Evolutionary conservation across 306 rosid genomes (phyloP).

Genomic region (Cucurbita pepo): DNA sequence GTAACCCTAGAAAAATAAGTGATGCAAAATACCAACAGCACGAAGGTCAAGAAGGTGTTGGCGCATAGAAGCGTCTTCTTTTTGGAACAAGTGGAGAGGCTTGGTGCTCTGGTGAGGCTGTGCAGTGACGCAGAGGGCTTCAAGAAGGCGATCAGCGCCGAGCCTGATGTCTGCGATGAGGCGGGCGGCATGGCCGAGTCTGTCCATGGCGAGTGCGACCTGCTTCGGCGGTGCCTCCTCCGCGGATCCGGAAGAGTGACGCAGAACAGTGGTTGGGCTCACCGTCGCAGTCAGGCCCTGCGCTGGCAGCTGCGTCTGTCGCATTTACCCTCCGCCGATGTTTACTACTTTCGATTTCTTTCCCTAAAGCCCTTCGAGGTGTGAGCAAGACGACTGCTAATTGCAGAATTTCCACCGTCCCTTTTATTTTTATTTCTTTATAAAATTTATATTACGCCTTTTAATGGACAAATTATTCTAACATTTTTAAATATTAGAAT

Average conservation of each 20-base stretch:
- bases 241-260: slow-evolving; percentile 22
- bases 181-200: slow-evolving; percentile 72
- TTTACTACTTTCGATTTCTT: neutral
- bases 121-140: slow-evolving; percentile 51
- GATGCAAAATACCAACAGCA: slow-evolving; percentile 34
- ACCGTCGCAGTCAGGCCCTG: slow-evolving; percentile 26
- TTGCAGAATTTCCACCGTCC: neutral
- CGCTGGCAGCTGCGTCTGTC: slow-evolving; percentile 23
- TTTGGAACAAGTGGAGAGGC: slow-evolving; percentile 51
- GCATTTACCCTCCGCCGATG: slow-evolving; percentile 5
- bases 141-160: slow-evolving; percentile 83
- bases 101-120: slow-evolving; percentile 66
- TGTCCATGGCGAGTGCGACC: slow-evolving; percentile 77
- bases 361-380: neutral
- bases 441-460: neutral
- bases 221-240: slow-evolving; percentile 91
- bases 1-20: neutral
- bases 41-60: slow-evolving; percentile 73
- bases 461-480: neutral
- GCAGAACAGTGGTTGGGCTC: slow-evolving; percentile 12
- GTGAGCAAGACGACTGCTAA: neutral
- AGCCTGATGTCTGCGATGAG: slow-evolving; percentile 73
- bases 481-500: too few species aligned
- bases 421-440: neutral
- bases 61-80: slow-evolving; percentile 76